A percentile compares a stretch with the other conserved stretches of the same genome.
phyloP scores from a whole-genome alignment of 1,284 basidiomycete species.

The Pseudozyma tsukubaensis region DNA sequence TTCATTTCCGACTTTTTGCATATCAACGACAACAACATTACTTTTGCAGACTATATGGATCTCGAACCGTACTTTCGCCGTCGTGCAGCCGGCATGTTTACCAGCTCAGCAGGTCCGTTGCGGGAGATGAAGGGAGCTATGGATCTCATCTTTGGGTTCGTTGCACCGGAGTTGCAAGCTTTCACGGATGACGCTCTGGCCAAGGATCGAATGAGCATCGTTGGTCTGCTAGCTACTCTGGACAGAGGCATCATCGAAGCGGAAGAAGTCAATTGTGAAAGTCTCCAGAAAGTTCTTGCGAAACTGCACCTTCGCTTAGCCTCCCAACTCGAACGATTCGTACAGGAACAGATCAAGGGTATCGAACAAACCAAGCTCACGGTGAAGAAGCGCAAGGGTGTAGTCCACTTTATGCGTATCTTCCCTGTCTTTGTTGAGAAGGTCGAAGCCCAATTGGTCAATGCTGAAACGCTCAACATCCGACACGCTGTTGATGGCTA shows the following conservation, averaged over 20 bases:
- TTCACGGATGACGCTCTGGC: constrained; percentile 84
- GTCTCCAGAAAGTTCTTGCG: constrained; percentile 79
- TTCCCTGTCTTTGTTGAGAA: constrained; percentile 89
- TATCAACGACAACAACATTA: constrained; percentile 80
- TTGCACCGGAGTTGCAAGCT: constrained; percentile 82
- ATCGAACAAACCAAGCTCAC: constrained; percentile 86
- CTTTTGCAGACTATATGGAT: constrained; percentile 95
- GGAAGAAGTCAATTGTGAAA: constrained; percentile 81
- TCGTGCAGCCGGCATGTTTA: constrained; percentile 76
- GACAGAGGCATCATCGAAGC: constrained; percentile 84
- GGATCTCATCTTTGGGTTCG: constrained; percentile 94
- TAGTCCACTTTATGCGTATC: constrained; percentile 90
- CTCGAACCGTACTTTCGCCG: constrained; percentile 93
- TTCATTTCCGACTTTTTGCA: constrained; percentile 93
- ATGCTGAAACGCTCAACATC: constrained; percentile 78
- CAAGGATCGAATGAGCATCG: constrained; percentile 82
- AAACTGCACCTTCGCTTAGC: constrained; percentile 77
- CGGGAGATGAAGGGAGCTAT: constrained; percentile 74
- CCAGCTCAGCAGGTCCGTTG: constrained; percentile 34
- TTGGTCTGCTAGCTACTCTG: constrained; percentile 83
- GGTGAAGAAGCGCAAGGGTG: constrained; percentile 90
- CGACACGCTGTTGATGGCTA: constrained; percentile 81
- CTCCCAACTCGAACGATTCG: constrained; percentile 48
- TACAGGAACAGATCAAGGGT: constrained; percentile 80
- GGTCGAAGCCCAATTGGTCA: constrained; percentile 85